Conservation (phyloP, 352 stramenopile species). For the Phytophthora pluvialis region DNA sequence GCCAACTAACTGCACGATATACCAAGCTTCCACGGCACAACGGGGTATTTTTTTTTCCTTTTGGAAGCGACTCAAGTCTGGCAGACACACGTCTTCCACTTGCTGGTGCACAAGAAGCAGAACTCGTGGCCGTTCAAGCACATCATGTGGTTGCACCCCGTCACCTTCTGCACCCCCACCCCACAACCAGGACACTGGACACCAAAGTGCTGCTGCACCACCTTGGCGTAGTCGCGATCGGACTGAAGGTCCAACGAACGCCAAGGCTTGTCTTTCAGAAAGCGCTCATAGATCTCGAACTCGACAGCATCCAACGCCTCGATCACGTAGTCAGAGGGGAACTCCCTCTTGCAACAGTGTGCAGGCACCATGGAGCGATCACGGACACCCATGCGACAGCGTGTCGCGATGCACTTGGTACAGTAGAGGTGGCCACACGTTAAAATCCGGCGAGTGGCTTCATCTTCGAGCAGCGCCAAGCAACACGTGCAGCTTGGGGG, state of each 20-base stretch:
- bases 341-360: constrained; percentile 78
- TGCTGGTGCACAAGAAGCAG: constrained; percentile 49
- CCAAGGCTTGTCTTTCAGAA: constrained; percentile 63
- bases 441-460: constrained; percentile 34
- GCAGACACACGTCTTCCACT: constrained; percentile 56
- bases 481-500: constrained; percentile 53
- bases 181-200: constrained; percentile 78
- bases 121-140: constrained; percentile 73
- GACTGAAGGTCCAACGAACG: constrained; percentile 49
- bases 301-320: constrained; percentile 42
- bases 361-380: constrained; percentile 67
- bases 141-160: constrained; percentile 64
- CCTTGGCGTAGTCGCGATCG: constrained; percentile 64
- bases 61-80: constrained; percentile 6
- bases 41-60: no score
- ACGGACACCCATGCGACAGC: constrained; percentile 56
- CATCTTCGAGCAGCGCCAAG: constrained; percentile 23
- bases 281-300: constrained; percentile 55
- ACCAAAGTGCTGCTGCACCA: constrained; percentile 38
- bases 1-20: neutral
- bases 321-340: constrained; percentile 65
- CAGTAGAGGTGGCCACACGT: constrained; percentile 76
- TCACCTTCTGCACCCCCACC: constrained; percentile 58
- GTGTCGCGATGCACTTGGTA: constrained; percentile 50
- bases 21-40: no score